A percentile compares a stretch with the other conserved stretches of the same genome.
Conservation (phyloP, 192 early-diverging fungal genomes). For the Coemansia sp. region DNA sequence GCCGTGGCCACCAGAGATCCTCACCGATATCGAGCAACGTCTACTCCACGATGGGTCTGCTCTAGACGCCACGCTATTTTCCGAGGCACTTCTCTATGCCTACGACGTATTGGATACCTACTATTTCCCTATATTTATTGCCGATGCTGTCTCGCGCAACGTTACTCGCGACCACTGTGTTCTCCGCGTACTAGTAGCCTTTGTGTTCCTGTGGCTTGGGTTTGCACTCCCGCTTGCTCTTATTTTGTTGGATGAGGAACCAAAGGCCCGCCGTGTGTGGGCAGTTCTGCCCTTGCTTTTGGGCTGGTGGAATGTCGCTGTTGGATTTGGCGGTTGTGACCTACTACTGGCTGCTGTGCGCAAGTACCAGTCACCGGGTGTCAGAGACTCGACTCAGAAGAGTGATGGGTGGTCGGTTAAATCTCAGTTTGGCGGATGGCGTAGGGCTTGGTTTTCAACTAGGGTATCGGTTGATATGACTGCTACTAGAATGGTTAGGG, state of each 20-base stretch:
- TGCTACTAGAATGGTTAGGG: slow-evolving; percentile 51
- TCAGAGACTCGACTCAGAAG: slow-evolving; percentile 3
- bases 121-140: slow-evolving; percentile 54
- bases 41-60: slow-evolving; percentile 50
- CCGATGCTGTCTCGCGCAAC: slow-evolving; percentile 53
- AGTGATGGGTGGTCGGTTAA: slow-evolving; percentile 15
- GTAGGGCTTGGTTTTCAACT: slow-evolving; percentile 47
- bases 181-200: slow-evolving; percentile 50
- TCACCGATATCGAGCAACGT: slow-evolving; percentile 55
- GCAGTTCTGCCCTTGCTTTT: slow-evolving; percentile 40
- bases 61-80: slow-evolving; percentile 43
- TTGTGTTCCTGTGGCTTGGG: slow-evolving; percentile 46
- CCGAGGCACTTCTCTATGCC: slow-evolving; percentile 49
- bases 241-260: slow-evolving; percentile 43
- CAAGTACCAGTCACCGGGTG: slow-evolving; percentile 52
- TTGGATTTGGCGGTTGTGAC: slow-evolving; percentile 56
- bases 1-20: slow-evolving; percentile 58
- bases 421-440: slow-evolving; percentile 40
- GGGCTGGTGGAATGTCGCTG: slow-evolving; percentile 58
- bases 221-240: slow-evolving; percentile 54
- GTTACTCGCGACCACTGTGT: slow-evolving; percentile 55
- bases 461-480: slow-evolving; percentile 50
- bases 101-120: slow-evolving; percentile 58
- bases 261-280: slow-evolving; percentile 45
- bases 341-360: slow-evolving; percentile 45